Percentiles rank a stretch among this genome's conserved stretches.
Evolutionary conservation across 371 early-diverging fungal species (phyloP).

Genomic region (Conidiobolus coronatus): DNA sequence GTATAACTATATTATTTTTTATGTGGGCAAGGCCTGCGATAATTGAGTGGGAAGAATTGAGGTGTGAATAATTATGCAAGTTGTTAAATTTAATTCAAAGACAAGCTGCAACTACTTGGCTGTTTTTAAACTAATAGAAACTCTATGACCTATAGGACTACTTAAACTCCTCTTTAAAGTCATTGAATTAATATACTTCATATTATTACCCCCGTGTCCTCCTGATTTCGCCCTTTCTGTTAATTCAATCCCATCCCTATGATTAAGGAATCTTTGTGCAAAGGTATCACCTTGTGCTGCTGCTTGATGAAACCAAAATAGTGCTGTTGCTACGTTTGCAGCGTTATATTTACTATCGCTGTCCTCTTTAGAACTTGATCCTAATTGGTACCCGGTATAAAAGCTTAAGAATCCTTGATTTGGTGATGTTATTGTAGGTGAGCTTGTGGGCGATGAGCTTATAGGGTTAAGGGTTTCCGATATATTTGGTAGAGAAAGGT

Average conservation of each 20-base stretch:
- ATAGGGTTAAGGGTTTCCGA: slow-evolving; percentile 6
- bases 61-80: no score
- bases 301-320: slow-evolving; percentile 17
- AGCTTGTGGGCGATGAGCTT: slow-evolving; percentile 6
- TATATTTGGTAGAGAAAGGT: slow-evolving; percentile 14
- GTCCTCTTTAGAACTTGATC: slow-evolving; percentile 5
- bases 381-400: slow-evolving; percentile 2
- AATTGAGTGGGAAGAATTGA: no score
- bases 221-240: no score
- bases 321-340: slow-evolving; percentile 15
- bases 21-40: no score
- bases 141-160: no score
- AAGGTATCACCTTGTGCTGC: slow-evolving; percentile 17
- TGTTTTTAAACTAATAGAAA: no score
- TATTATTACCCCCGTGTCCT: no score
- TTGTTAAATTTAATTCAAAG: no score
- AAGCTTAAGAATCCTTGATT: neutral
- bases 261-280: slow-evolving; percentile 14
- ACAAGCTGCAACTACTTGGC: no score
- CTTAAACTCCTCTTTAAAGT: no score
- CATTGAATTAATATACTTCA: no score
- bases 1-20: no score
- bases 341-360: slow-evolving; percentile 13
- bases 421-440: slow-evolving; percentile 4
- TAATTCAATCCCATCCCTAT: slow-evolving; percentile 8